These are phyloP conservation scores for Dactylis glomerata DNA, from an alignment of 176 grass and related monocot genomes.

Conservation along the genomic window DNA sequence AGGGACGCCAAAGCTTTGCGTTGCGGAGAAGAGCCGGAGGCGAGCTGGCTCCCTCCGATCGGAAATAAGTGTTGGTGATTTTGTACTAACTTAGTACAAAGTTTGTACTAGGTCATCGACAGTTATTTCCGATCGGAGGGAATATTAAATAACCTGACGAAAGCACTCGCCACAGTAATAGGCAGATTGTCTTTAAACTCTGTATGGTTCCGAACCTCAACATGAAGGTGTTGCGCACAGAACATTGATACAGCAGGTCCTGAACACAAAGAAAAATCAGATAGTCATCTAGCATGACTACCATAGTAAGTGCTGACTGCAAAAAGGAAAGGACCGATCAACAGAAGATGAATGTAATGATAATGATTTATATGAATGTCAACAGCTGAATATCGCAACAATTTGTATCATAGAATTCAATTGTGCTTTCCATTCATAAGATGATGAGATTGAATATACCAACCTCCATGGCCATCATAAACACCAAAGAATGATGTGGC, in stretches of 20 bases:
- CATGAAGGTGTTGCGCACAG: slow-evolving; percentile 36
- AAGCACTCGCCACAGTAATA: neutral
- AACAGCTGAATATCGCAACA: slow-evolving; percentile 13
- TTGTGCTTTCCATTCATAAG: neutral
- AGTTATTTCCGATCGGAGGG: too few relatives aligned
- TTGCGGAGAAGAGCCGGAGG: too few relatives aligned
- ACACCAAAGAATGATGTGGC: slow-evolving; percentile 55
- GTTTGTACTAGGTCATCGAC: too few relatives aligned
- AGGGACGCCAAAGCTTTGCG: too few relatives aligned
- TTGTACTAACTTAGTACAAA: too few relatives aligned
- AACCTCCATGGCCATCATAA: slow-evolving; percentile 60
- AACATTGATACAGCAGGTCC: slow-evolving; percentile 36
- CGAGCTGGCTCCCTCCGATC: too few relatives aligned
- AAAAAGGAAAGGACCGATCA: neutral
- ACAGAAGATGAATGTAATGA: neutral
- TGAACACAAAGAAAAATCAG: slow-evolving; percentile 14
- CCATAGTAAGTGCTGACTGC: neutral
- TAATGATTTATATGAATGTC: neutral
- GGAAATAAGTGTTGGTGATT: too few relatives aligned
- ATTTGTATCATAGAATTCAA: neutral
- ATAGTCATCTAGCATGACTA: neutral
- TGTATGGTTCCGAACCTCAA: slow-evolving; percentile 6
- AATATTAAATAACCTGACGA: slow-evolving; percentile 34
- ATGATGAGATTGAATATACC: neutral
- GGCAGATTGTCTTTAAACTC: neutral